These are phyloP conservation scores for Leptodermis oblonga DNA, from an alignment of 257 asterid species.

Conservation along the genomic window DNA sequence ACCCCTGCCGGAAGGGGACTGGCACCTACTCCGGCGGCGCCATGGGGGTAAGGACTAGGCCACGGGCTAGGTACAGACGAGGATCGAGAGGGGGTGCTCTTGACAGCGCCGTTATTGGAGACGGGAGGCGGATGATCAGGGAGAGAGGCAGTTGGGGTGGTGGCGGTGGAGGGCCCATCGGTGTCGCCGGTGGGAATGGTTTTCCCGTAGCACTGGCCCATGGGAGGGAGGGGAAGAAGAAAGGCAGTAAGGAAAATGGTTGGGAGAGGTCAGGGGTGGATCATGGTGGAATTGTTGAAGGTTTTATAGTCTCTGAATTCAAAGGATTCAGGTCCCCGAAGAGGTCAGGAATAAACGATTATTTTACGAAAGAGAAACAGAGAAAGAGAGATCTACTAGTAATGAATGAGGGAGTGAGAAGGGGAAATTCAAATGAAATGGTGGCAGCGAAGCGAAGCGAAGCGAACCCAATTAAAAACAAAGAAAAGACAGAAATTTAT, in stretches of 20 bases:
- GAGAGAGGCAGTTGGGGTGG: constrained; percentile 25
- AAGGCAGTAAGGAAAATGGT: neutral
- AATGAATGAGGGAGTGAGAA: neutral
- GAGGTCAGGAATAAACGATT: too few relatives aligned
- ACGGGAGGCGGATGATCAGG: constrained; percentile 40
- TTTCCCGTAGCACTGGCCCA: constrained; percentile 88
- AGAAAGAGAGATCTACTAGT: neutral
- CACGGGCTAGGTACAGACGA: constrained; percentile 67
- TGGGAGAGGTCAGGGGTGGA: neutral
- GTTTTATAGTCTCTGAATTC: too few relatives aligned
- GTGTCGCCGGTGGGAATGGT: constrained; percentile 63
- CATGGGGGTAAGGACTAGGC: constrained; percentile 83
- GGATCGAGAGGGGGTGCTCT: constrained; percentile 69
- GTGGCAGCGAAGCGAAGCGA: too few relatives aligned
- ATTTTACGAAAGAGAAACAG: too few relatives aligned
- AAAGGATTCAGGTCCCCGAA: constrained; percentile 1
- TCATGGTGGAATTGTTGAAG: constrained; percentile 3
- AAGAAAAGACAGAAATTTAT: too few relatives aligned
- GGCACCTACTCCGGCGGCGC: constrained; percentile 25
- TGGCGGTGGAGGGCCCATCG: constrained; percentile 29
- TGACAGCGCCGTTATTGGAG: constrained; percentile 32
- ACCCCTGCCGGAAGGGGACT: constrained; percentile 49
- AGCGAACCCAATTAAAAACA: too few relatives aligned
- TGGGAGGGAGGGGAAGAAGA: constrained; percentile 36
- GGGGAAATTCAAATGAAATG: neutral